Conservation (phyloP, 192 early-diverging fungal genomes). For the Coemansia sp. region DNA sequence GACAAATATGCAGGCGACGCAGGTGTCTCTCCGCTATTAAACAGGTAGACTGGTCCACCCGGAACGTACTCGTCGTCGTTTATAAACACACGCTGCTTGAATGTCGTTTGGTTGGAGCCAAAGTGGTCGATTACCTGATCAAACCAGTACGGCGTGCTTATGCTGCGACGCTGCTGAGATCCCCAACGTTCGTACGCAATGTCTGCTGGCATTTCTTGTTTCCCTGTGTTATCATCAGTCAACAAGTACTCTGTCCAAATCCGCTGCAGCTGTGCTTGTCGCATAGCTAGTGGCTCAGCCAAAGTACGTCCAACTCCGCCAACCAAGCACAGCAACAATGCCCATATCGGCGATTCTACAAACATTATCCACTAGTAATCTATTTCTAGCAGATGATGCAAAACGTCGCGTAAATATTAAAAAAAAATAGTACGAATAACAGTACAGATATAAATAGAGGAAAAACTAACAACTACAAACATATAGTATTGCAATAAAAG, state of each 20-base stretch:
- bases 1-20: constrained; percentile 44
- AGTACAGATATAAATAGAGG: background rate
- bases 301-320: background rate
- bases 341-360: background rate
- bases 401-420: background rate
- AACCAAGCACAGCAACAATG: background rate
- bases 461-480: background rate
- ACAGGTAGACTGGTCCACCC: constrained; percentile 51
- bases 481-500: background rate
- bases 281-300: constrained; percentile 14
- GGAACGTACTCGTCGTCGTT: constrained; percentile 36
- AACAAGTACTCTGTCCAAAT: constrained; percentile 31
- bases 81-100: constrained; percentile 49
- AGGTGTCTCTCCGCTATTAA: constrained; percentile 53
- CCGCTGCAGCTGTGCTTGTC: constrained; percentile 34
- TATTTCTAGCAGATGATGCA: background rate
- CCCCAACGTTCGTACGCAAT: background rate
- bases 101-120: constrained; percentile 28
- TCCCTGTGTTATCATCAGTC: too few relatives aligned
- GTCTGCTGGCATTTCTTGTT: background rate
- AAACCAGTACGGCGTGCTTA: constrained; percentile 29
- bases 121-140: constrained; percentile 51
- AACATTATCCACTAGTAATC: background rate
- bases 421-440: background rate
- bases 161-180: constrained; percentile 1